Evolutionary conservation across 768 basidiomycete species (phyloP), one percentile per base, ranked within the genome.

Genomic region (Mycena capillaripes): DNA sequence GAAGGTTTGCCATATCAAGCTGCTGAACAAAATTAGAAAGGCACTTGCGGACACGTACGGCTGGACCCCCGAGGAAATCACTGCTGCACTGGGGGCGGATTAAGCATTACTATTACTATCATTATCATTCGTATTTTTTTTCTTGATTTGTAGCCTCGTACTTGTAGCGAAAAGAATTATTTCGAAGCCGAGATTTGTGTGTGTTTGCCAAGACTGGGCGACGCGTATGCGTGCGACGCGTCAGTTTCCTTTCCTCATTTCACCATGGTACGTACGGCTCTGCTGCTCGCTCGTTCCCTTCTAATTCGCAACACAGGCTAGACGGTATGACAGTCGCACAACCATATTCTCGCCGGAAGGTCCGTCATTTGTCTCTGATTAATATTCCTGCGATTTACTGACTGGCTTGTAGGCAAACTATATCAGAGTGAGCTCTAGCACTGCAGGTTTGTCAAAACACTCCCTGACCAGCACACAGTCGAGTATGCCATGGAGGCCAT

Each of bases 401-500:
- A 70, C 67, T 56, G n/a, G 56, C 76, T 23, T 69, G n/a, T 74
- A 98, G 97, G 97, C 76, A 96, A 97, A 73, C 86, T 99, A 66
- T 99, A 97, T 83, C 97, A 99, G 87, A 97, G 97, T 97, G 79
- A 82, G 93, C 82, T 64, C 72, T 46, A 29, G 32, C 65, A 52
- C 40, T 65, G 75, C 75, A 58, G 53, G 53, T 71, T 46, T 62
- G 56, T 65, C 29, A 29, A 73, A 29, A 10, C 77, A 8, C 44
- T 55, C 19, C 29, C 42, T 68, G 27, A 71, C 32, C 25, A 10
- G 30, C 10, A 19, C 32, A 30, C 36, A 97, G 97, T 99, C 86
- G 97, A 99, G 86, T 99, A 99, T 89, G 97, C 97, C 52, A 98
- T 99, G 96, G 98, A 99, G 81, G 96, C 97, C 69, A 98, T 99